These are phyloP conservation scores for Ganoderma multipileum DNA, from an alignment of 1,284 basidiomycete species.

Conservation along the genomic window DNA sequence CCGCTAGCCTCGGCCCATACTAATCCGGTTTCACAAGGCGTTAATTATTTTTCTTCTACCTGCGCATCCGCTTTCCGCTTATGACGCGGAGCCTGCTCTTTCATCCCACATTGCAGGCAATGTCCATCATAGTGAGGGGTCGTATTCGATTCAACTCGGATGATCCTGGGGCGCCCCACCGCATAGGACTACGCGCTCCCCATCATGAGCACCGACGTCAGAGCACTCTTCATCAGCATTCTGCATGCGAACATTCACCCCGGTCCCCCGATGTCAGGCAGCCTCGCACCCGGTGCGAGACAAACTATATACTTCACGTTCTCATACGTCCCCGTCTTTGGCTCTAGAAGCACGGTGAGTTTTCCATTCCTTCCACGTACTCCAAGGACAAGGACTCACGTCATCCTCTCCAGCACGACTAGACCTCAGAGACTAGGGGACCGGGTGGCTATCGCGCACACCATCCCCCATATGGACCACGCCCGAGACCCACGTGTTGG, in stretches of 20 bases:
- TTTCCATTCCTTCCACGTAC: not conserved
- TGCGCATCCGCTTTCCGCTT: no score
- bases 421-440: not conserved
- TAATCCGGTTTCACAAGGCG: no score
- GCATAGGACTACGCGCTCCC: not conserved
- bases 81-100: no score
- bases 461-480: constrained; percentile 8
- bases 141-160: not conserved
- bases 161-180: not conserved
- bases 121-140: no score
- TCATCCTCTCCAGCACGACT: no score
- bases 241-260: not conserved
- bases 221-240: not conserved
- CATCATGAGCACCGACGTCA: not conserved
- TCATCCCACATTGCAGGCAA: no score
- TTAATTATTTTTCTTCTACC: no score
- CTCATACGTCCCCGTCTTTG: not conserved
- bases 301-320: no score
- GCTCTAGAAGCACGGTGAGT: not conserved
- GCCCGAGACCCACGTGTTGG: not conserved
- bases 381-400: not conserved
- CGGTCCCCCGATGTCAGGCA: no score
- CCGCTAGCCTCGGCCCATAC: no score
- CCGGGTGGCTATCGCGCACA: not conserved
- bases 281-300: no score